phyloP scores from a whole-genome alignment of 768 basidiomycete species.

The Pisolithus orientalis region DNA sequence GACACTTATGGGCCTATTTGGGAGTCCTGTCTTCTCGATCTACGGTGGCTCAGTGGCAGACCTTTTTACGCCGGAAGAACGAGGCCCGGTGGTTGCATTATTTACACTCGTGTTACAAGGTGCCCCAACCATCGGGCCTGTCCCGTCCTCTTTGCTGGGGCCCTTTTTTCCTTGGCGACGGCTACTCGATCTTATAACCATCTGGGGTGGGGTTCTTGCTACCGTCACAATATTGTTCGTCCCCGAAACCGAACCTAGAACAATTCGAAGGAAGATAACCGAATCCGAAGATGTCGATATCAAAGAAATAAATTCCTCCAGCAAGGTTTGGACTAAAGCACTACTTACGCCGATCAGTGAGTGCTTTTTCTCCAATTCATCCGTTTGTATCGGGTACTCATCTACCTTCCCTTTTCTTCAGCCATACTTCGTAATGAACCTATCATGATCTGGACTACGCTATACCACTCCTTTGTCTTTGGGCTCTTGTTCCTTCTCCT shows the following conservation, averaged over 20 bases:
- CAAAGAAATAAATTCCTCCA: too few relatives aligned
- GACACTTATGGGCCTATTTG: too few relatives aligned
- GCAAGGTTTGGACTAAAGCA: constrained; percentile 8
- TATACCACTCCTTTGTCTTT: constrained; percentile 22
- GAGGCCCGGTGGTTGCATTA: too few relatives aligned
- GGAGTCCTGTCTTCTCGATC: too few relatives aligned
- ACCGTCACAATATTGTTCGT: not conserved
- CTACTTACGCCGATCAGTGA: constrained; percentile 15
- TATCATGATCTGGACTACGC: not conserved
- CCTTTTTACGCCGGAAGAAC: too few relatives aligned
- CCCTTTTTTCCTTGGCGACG: constrained; percentile 15
- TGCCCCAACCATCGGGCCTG: not conserved
- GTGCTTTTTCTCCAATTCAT: not conserved
- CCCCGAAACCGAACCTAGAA: too few relatives aligned
- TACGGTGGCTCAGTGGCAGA: too few relatives aligned
- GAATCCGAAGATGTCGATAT: too few relatives aligned
- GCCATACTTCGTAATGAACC: not conserved
- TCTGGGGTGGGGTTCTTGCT: constrained; percentile 13
- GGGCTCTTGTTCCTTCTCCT: constrained; percentile 25
- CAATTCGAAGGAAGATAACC: too few relatives aligned
- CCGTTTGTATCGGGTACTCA: not conserved
- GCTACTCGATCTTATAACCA: constrained; percentile 16
- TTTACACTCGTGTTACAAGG: too few relatives aligned
- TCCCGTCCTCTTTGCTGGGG: constrained; percentile 13
- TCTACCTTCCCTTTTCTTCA: not conserved